These are phyloP conservation scores for Iberis pinnata DNA, from an alignment of 345 rosid genomes.

Conservation along the genomic window DNA sequence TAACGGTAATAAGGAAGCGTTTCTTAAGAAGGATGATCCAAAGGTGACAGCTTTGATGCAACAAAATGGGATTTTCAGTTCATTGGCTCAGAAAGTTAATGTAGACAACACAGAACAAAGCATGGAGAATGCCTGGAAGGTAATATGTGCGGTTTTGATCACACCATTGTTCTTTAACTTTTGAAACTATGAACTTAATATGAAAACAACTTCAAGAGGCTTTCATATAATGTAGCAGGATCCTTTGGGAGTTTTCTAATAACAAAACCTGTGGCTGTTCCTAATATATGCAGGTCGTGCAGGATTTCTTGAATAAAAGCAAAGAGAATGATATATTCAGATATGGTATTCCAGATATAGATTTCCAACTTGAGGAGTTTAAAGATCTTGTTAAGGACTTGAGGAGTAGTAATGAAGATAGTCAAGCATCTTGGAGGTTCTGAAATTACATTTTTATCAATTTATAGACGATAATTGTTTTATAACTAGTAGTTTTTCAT, in stretches of 20 bases:
- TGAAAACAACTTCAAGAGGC: neutral
- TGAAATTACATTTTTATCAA: neutral
- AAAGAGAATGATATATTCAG: constrained; percentile 53
- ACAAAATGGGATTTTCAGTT: constrained; percentile 81
- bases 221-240: neutral
- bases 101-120: constrained; percentile 72
- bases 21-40: constrained; percentile 78
- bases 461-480: neutral
- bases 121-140: constrained; percentile 44
- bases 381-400: constrained; percentile 63
- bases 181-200: neutral
- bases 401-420: constrained; percentile 51
- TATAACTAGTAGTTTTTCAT: too few species aligned
- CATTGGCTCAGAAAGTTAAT: constrained; percentile 66
- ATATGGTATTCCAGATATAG: constrained; percentile 46
- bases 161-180: too few species aligned
- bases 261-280: constrained; percentile 6
- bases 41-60: constrained; percentile 76
- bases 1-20: constrained; percentile 34
- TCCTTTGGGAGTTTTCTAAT: constrained; percentile 8
- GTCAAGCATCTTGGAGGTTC: constrained; percentile 70
- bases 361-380: constrained; percentile 62
- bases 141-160: too few species aligned
- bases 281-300: constrained; percentile 51
- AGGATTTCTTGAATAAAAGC: constrained; percentile 59